Conservation (phyloP, 495 filamentous ascomycete species). For the Penicillium simplicissimum region DNA sequence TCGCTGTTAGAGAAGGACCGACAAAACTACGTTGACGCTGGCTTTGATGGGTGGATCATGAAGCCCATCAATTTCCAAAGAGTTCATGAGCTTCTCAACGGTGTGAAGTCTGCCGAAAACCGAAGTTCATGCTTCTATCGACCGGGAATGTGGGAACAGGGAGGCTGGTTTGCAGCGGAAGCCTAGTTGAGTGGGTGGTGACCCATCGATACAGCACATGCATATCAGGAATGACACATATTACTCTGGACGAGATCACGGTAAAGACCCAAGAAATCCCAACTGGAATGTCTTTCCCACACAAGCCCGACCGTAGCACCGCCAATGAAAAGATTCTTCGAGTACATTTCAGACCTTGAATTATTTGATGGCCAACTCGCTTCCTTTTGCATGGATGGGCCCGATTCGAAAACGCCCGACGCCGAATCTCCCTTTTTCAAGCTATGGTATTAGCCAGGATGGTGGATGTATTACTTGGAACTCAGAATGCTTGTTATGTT, state of each 20-base stretch:
- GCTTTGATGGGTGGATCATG: conserved; percentile 88
- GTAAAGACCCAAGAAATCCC: too few species aligned
- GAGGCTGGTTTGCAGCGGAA: conserved; percentile 63
- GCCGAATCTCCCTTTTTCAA: too few species aligned
- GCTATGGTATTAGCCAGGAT: too few species aligned
- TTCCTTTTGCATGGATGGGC: too few species aligned
- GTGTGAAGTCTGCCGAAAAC: conserved; percentile 52
- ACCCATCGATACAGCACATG: background rate
- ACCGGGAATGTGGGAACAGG: conserved; percentile 68
- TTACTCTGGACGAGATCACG: background rate
- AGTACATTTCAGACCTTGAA: too few species aligned
- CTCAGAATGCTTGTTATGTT: too few species aligned
- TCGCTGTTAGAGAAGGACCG: conserved; percentile 70
- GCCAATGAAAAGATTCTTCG: too few species aligned
- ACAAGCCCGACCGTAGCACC: too few species aligned
- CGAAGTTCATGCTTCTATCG: conserved; percentile 55
- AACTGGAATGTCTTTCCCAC: too few species aligned
- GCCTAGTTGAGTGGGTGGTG: background rate
- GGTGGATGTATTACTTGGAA: too few species aligned
- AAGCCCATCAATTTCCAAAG: conserved; percentile 78
- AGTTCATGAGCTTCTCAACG: conserved; percentile 58
- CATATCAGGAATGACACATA: background rate
- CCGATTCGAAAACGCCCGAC: too few species aligned
- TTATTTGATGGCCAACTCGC: too few species aligned
- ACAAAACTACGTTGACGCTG: conserved; percentile 66